Evolutionary conservation across 2,329 filamentous ascomycete genomes (phyloP).

Genomic region (Ophiosphaerella herpotricha): DNA sequence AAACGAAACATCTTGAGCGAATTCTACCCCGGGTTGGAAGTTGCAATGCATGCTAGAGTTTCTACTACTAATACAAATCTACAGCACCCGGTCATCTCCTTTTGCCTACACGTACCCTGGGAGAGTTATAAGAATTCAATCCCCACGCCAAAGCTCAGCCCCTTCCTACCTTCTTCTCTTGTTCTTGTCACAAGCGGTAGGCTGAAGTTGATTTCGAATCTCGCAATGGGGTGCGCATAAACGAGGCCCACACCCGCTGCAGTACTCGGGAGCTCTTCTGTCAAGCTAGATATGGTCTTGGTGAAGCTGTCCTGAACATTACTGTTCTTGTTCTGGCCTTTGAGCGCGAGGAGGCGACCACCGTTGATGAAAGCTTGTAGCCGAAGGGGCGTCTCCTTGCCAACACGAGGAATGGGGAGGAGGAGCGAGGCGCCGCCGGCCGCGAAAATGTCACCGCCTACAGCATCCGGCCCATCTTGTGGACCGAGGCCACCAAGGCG

Average conservation of each 20-base stretch:
- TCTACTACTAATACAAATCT: conserved; percentile 25
- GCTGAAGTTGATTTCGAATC: conserved; percentile 96
- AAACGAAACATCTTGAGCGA: no score
- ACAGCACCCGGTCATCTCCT: conserved; percentile 12
- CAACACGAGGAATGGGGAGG: conserved; percentile 79
- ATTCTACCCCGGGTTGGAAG: no score
- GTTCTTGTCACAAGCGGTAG: conserved; percentile 79
- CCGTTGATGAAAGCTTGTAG: conserved; percentile 92
- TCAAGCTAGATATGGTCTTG: conserved; percentile 70
- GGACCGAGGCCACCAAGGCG: conserved; percentile 86
- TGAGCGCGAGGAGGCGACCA: conserved; percentile 79
- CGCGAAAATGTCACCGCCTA: conserved; percentile 90
- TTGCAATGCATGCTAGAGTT: background rate
- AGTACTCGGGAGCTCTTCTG: conserved; percentile 77
- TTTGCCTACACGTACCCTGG: conserved; percentile 18
- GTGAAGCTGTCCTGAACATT: conserved; percentile 61
- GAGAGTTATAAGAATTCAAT: conserved; percentile 84
- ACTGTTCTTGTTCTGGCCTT: conserved; percentile 52
- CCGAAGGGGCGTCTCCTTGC: conserved; percentile 80
- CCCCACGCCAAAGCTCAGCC: conserved; percentile 91
- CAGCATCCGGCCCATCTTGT: conserved; percentile 80
- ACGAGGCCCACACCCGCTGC: conserved; percentile 89
- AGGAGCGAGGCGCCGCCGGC: conserved; percentile 86
- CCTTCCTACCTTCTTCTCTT: conserved; percentile 88
- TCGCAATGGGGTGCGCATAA: conserved; percentile 89